Evolutionary conservation across 106 monocot genomes (phyloP), one percentile per base, ranked within the genome.

Genomic region (Phalaenopsis equestris): DNA sequence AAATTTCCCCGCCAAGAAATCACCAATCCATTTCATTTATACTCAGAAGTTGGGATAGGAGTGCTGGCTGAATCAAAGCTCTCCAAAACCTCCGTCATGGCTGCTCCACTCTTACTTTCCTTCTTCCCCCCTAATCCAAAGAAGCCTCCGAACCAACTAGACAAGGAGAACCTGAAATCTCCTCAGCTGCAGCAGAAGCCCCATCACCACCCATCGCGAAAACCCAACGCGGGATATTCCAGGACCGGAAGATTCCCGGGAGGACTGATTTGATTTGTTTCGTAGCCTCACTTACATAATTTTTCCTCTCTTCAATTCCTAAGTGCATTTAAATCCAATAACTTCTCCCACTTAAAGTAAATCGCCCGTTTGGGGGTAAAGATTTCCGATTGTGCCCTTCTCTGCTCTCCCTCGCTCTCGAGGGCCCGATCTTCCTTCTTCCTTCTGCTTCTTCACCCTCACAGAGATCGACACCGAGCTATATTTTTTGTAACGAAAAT

Each of bases 41-140:
- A 82, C 38, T 82, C 77, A 56, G 72, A 82, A 41, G 14, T 77
- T 12, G 82, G 82, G 30, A 82, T 65, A 14, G 82, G 82, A 5
- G 82, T 48, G 37, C 82, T 82, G 8, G 78, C 67, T 8, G 61
- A 76, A 70, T 82, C 82, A 78, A 82, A 82, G 55, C 82, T 82
- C 70, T 82, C 77, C 67, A 82, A 30, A 41, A 78, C 70, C 58
- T 82, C 55, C 3, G 77, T n/a, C 37, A 68, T 78, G 1, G 36
- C 82, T 41, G 55, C 78, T 19, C 41, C 55, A 41, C 39, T 24
- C 19, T 47, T 39, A 16, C 55, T 72, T 8, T 67, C 78, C 19
- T 78, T 55, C 77, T 77, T 68, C 49, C 78, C 78, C 24, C 67
- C 49, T 10, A 77, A 77, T 5, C 77, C 68, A 41, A 82, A 72